A percentile compares a stretch with the other conserved stretches of the same genome.
Evolutionary conservation across 495 filamentous ascomycete species (phyloP).

Genomic region (Apodospora peruviana): DNA sequence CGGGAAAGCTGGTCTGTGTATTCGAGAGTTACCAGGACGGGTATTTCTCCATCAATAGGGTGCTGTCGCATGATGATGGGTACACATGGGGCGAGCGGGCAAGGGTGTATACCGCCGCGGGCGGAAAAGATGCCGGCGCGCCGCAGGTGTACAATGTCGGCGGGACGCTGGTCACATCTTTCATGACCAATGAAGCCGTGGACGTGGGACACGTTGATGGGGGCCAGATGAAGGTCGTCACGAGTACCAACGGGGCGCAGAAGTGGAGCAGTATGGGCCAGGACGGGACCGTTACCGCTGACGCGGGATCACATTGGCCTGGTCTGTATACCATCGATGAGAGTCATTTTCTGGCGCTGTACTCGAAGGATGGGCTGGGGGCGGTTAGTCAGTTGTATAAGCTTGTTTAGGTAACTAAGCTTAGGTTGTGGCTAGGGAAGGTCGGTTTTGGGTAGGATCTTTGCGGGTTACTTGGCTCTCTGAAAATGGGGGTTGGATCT

Average conservation of each 20-base stretch:
- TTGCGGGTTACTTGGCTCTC: no score
- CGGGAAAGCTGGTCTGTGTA: slow-evolving; percentile 7
- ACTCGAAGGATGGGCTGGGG: slow-evolving; percentile 29
- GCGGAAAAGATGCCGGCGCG: slow-evolving; percentile 46
- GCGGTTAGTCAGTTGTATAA: slow-evolving; percentile 20
- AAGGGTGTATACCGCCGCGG: slow-evolving; percentile 41
- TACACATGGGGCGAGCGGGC: slow-evolving; percentile 3
- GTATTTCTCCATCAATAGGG: not conserved
- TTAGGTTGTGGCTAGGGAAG: not conserved
- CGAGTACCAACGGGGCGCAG: not conserved
- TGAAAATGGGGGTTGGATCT: no score
- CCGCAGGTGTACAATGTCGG: slow-evolving; percentile 55
- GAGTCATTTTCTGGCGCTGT: slow-evolving; percentile 31
- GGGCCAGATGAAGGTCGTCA: slow-evolving; percentile 14
- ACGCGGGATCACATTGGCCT: slow-evolving; percentile 33
- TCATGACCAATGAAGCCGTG: slow-evolving; percentile 58
- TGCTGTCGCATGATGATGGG: slow-evolving; percentile 8
- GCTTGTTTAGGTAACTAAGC: not conserved
- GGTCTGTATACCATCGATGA: slow-evolving; percentile 32
- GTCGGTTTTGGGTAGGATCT: no score
- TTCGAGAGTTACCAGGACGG: slow-evolving; percentile 9
- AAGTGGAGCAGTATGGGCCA: slow-evolving; percentile 7
- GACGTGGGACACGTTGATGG: slow-evolving; percentile 15
- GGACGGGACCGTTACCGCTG: slow-evolving; percentile 28
- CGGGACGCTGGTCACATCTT: slow-evolving; percentile 50